Evolutionary conservation across 139 green algal species (phyloP), one percentile per base, ranked within the genome.

Genomic region (Mesotaenium endlicherianum): DNA sequence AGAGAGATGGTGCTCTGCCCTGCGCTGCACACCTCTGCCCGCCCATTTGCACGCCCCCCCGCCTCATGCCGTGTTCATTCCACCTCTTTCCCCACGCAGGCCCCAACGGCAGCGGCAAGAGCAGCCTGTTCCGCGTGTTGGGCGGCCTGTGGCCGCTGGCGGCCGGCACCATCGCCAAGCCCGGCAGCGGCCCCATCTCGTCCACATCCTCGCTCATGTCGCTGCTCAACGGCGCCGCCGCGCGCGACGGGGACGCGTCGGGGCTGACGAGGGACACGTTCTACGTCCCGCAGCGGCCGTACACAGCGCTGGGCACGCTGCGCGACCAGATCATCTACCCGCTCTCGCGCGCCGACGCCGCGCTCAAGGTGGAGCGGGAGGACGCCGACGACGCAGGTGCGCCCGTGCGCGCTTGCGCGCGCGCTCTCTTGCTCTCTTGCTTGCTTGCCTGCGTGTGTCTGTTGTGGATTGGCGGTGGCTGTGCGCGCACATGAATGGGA

Each of bases 241-340:
- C 82, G 53, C 14, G n/a, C 38, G 1, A 55, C 11, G 0, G 50
- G 50, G 42, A 5, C 38, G 42, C 41, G 47, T 16, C 4, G 40
- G 36, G 41, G 40, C 36, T 77, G 39, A 86, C 6, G 6, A 16
- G 38, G 1, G 69, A 43, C 92, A 80, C 91, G 30, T 91, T 94
- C 64, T 94, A 98, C 86, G 87, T 98, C 75, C 96, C 95, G 1
- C 96, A 99, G 89, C 90, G 92, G 67, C 95, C 95, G 0, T 98
- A 98, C 88, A 92, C 98, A 85, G 94, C 97, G 41, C 90, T 98
- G 53, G 95, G 95, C 64, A 94, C 87, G 34, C 89, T 98, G 6
- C 43, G 85, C 1, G 93, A 97, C 59, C 94, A 97, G 89, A 77
- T 95, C 79, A 91, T 97, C 75, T 97, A 97, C 89, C 94, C 94